Conservation (phyloP, 176 grass and related monocot genomes). For the Bothriochloa decipiens region DNA sequence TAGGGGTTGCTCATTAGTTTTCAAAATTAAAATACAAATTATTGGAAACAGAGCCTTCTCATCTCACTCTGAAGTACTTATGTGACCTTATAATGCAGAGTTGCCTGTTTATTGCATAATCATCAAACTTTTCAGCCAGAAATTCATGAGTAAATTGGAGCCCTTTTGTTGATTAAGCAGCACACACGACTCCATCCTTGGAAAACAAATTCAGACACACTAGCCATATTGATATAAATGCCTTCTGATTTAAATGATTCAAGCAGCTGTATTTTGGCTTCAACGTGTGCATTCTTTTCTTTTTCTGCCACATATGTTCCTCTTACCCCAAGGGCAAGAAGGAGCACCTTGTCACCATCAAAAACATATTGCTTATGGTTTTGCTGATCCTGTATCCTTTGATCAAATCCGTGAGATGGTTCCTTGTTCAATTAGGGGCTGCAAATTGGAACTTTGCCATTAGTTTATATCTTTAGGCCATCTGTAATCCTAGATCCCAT, state of each 20-base stretch:
- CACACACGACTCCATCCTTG: too few relatives aligned
- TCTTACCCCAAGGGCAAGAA: background rate
- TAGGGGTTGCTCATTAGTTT: constrained; percentile 2
- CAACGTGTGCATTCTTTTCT: background rate
- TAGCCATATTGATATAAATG: background rate
- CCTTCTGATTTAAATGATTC: background rate
- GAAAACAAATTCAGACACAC: constrained; percentile 5
- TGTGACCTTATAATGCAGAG: background rate
- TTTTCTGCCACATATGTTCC: background rate
- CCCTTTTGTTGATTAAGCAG: too few relatives aligned
- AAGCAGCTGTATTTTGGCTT: background rate
- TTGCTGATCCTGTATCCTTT: too few relatives aligned
- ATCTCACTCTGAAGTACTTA: constrained; percentile 2
- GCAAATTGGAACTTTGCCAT: too few relatives aligned
- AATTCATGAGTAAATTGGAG: too few relatives aligned
- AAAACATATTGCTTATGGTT: constrained; percentile 6
- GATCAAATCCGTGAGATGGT: too few relatives aligned
- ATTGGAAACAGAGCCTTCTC: background rate
- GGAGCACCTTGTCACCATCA: background rate
- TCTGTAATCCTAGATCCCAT: background rate
- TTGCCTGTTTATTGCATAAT: too few relatives aligned
- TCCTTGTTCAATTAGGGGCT: too few relatives aligned
- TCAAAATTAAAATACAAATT: constrained; percentile 11
- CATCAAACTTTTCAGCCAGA: too few relatives aligned
- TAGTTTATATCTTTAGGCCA: too few relatives aligned